Conservation (phyloP, 2,329 filamentous ascomycete species). For the Byssoonygena ceratinophila region DNA sequence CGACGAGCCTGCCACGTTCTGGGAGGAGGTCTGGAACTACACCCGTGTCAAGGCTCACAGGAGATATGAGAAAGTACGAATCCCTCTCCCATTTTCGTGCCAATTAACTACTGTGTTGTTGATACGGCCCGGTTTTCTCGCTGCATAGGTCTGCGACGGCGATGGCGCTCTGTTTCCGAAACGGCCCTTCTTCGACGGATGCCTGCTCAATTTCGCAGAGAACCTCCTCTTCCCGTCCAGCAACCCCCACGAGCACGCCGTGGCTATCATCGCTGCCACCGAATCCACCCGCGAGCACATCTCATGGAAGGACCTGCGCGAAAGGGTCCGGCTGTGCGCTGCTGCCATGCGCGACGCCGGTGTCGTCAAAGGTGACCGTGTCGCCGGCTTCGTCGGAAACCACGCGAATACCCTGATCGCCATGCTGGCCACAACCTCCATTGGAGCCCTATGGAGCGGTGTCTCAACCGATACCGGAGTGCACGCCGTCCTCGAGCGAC, state of each 20-base stretch:
- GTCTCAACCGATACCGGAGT: conserved; percentile 89
- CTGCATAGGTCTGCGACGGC: conserved; percentile 56
- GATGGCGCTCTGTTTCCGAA: conserved; percentile 69
- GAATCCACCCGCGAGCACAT: conserved; percentile 57
- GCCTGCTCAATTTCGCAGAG: conserved; percentile 83
- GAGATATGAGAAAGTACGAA: conserved; percentile 38
- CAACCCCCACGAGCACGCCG: conserved; percentile 46
- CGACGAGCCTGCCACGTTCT: conserved; percentile 63
- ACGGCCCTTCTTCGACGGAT: conserved; percentile 70
- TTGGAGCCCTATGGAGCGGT: conserved; percentile 86
- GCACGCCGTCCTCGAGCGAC: conserved; percentile 75
- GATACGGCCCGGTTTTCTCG: neutral
- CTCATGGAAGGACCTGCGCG: conserved; percentile 70
- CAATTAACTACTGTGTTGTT: too few relatives aligned
- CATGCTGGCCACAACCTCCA: conserved; percentile 69
- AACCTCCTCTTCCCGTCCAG: conserved; percentile 73
- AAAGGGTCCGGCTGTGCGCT: conserved; percentile 64
- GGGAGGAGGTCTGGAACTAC: conserved; percentile 76
- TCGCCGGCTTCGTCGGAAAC: conserved; percentile 74
- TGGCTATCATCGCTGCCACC: conserved; percentile 70
- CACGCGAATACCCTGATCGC: conserved; percentile 78
- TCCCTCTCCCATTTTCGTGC: too few relatives aligned
- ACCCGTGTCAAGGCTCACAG: conserved; percentile 62
- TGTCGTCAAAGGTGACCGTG: conserved; percentile 50
- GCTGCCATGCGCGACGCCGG: conserved; percentile 57